phyloP scores from a whole-genome alignment of 139 green algal species.

The Choricystis sp. region DNA sequence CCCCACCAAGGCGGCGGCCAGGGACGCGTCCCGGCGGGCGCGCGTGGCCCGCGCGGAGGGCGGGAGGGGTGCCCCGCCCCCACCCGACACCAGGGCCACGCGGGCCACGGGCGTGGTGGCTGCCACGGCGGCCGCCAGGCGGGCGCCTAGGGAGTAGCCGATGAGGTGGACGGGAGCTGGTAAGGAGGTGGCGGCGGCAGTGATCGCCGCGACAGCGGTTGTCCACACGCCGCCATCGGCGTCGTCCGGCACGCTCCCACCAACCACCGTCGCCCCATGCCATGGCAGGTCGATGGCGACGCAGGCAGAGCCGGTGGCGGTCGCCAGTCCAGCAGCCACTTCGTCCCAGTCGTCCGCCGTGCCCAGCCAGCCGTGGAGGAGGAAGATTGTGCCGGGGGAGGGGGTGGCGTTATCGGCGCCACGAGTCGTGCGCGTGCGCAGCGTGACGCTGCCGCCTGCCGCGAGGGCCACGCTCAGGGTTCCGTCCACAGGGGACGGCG shows the following conservation, averaged over 20 bases:
- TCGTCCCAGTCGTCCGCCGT: conserved; percentile 45
- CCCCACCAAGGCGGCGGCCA: conserved; percentile 20
- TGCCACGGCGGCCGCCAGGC: conserved; percentile 45
- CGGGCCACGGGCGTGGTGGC: neutral
- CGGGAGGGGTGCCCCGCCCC: neutral
- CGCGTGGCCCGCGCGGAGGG: conserved; percentile 15
- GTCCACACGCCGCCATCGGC: conserved; percentile 14
- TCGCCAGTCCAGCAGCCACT: conserved; percentile 31
- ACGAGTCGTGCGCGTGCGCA: conserved; percentile 4
- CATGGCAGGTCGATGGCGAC: conserved; percentile 60
- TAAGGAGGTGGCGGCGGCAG: neutral
- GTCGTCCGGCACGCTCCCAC: neutral
- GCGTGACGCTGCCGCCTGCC: no score
- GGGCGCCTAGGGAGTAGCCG: conserved; percentile 67
- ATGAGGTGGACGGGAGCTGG: conserved; percentile 27
- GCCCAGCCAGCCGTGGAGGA: conserved; percentile 81
- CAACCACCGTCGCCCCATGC: conserved; percentile 36
- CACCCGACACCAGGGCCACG: neutral
- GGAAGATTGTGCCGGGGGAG: conserved; percentile 22
- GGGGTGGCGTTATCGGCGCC: neutral
- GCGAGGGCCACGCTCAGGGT: no score
- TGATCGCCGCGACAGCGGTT: conserved; percentile 7
- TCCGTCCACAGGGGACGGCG: no score
- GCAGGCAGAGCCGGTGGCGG: conserved; percentile 20
- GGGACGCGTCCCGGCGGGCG: conserved; percentile 20